Evolutionary conservation across 192 early-diverging fungal species (phyloP).

Genomic region (Podila horticola): DNA sequence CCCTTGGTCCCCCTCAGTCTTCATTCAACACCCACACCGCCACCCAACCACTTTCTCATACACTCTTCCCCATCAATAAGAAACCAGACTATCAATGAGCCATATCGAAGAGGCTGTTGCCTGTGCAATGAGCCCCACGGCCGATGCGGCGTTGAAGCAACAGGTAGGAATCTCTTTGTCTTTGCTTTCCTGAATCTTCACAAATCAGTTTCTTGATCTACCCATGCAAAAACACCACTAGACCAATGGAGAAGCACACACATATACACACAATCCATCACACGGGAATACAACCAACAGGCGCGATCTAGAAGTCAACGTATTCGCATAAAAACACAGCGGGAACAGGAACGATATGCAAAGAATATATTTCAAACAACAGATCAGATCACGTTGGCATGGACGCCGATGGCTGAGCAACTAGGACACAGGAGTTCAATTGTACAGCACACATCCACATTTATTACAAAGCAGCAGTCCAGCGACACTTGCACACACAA

Average conservation of each 20-base stretch:
- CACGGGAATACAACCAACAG: not conserved
- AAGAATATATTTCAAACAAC: not conserved
- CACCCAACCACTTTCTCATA: not conserved
- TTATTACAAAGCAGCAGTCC: too few relatives aligned
- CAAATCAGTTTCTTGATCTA: not conserved
- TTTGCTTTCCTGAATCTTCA: not conserved
- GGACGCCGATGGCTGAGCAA: too few relatives aligned
- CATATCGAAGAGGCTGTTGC: constrained; percentile 85
- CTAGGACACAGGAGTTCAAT: too few relatives aligned
- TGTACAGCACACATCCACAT: too few relatives aligned
- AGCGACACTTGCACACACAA: not conserved
- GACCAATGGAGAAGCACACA: too few relatives aligned
- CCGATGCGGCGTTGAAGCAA: constrained; percentile 70
- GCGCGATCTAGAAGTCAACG: too few relatives aligned
- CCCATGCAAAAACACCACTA: not conserved
- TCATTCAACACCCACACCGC: not conserved
- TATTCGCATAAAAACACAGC: too few relatives aligned
- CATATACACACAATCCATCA: not conserved
- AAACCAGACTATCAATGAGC: constrained; percentile 51
- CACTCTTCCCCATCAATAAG: constrained; percentile 1
- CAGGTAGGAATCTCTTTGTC: constrained; percentile 67
- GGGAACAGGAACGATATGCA: not conserved
- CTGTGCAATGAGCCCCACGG: constrained; percentile 78
- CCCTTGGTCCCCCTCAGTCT: too few relatives aligned
- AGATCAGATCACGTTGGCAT: not conserved